phyloP scores from a whole-genome alignment of 306 rosid genomes.

The Senna tora region DNA sequence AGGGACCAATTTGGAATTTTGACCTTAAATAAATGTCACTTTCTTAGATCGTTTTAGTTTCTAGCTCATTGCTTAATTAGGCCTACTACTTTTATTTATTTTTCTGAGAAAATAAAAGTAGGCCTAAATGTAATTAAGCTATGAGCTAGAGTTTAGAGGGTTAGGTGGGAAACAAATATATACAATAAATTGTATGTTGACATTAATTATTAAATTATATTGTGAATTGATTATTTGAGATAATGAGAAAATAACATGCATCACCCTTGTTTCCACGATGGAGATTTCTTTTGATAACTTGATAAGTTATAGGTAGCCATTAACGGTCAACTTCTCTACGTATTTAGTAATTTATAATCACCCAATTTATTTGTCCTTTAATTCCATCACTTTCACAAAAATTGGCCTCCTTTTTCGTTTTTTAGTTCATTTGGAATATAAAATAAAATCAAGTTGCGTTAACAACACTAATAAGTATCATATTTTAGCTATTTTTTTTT shows the following conservation, averaged over 20 bases:
- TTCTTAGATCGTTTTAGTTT: too few relatives aligned
- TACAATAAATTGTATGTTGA: background rate
- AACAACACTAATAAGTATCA: background rate
- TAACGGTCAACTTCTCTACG: slow-evolving; percentile 3
- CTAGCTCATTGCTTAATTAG: too few relatives aligned
- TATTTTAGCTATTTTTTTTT: background rate
- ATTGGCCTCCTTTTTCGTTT: background rate
- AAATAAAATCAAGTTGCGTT: slow-evolving; percentile 15
- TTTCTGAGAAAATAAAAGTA: too few relatives aligned
- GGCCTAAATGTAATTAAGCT: background rate
- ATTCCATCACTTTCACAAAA: slow-evolving; percentile 38
- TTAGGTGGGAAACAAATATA: background rate
- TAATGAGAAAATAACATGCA: background rate
- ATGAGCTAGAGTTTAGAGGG: background rate
- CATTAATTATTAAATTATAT: background rate
- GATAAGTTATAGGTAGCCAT: slow-evolving; percentile 21
- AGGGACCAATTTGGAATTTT: too few relatives aligned
- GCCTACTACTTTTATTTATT: too few relatives aligned
- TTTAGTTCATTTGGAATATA: background rate
- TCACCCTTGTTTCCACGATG: background rate
- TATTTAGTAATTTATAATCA: background rate
- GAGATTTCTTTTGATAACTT: slow-evolving; percentile 4
- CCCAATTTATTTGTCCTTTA: background rate
- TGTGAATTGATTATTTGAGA: background rate
- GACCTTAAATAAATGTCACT: too few relatives aligned